Evolutionary conservation across 2,329 filamentous ascomycete species (phyloP).

Genomic region (Sphaerulina musiva): DNA sequence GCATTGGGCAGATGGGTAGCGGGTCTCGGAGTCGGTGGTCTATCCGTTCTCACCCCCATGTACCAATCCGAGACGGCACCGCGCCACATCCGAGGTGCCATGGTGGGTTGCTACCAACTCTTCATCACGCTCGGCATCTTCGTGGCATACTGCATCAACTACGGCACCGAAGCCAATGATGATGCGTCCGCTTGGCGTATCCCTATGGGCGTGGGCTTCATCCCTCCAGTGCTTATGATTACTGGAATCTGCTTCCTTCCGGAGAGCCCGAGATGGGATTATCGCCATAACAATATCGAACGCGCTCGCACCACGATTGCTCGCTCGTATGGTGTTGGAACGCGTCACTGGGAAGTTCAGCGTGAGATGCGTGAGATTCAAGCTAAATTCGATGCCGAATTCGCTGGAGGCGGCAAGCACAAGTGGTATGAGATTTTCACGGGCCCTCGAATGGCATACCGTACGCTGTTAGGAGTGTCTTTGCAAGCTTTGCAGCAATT

Average conservation of each 20-base stretch:
- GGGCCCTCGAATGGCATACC: constrained; percentile 60
- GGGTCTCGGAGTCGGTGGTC: constrained; percentile 58
- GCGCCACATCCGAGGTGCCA: constrained; percentile 56
- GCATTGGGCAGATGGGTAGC: constrained; percentile 60
- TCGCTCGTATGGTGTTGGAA: constrained; percentile 49
- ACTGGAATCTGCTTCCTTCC: constrained; percentile 50
- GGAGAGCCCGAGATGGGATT: constrained; percentile 54
- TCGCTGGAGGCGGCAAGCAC: constrained; percentile 41
- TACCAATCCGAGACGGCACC: constrained; percentile 63
- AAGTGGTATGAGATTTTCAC: constrained; percentile 63
- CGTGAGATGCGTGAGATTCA: constrained; percentile 52
- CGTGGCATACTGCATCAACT: constrained; percentile 48
- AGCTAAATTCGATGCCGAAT: constrained; percentile 50
- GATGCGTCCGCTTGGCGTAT: constrained; percentile 56
- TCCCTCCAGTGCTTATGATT: constrained; percentile 51
- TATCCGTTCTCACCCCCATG: constrained; percentile 61
- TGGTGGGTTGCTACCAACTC: constrained; percentile 61
- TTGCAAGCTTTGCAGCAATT: constrained; percentile 63
- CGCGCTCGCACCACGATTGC: constrained; percentile 47
- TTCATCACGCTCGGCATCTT: constrained; percentile 64
- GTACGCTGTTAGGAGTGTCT: constrained; percentile 55
- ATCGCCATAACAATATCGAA: constrained; percentile 49
- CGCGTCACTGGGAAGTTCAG: constrained; percentile 50
- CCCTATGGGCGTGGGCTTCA: constrained; percentile 54
- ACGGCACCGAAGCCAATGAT: constrained; percentile 48